Evolutionary conservation across 1,139 yeast genomes (phyloP).

Genomic region (Hansenula lynferdii): DNA sequence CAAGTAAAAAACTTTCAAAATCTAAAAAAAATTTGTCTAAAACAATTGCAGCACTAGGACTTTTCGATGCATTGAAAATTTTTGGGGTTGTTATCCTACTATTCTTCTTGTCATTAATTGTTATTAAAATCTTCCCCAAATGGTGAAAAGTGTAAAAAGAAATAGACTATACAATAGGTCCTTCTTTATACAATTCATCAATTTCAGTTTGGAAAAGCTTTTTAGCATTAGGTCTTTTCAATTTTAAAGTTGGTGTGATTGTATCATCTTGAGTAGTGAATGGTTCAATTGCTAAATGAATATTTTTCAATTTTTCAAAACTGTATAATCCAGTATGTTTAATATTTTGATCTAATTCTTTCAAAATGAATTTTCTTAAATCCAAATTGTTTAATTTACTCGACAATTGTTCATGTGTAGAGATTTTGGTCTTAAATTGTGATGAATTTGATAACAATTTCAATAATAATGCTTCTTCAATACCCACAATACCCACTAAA

Average conservation of each 20-base stretch:
- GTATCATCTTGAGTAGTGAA: constrained; percentile 45
- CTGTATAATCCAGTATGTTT: constrained; percentile 28
- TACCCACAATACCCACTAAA: constrained; percentile 44
- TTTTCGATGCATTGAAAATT: constrained; percentile 26
- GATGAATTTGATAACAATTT: constrained; percentile 12
- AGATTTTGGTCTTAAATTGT: constrained; percentile 15
- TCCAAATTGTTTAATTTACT: constrained; percentile 26
- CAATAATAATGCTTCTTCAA: constrained; percentile 22
- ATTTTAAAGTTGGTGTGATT: constrained; percentile 52
- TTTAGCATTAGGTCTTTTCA: constrained; percentile 46
- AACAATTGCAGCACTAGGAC: constrained; percentile 26
- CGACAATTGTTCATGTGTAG: constrained; percentile 23
- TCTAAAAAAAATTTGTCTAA: constrained; percentile 24
- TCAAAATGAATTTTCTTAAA: constrained; percentile 26
- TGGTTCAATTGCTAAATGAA: constrained; percentile 44
- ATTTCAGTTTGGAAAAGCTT: constrained; percentile 34
- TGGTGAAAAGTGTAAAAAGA: constrained; percentile 17
- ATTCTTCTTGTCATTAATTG: constrained; percentile 27
- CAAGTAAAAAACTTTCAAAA: constrained; percentile 29
- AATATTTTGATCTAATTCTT: constrained; percentile 27
- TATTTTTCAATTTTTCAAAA: constrained; percentile 47
- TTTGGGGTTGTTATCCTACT: constrained; percentile 20
- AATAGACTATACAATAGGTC: constrained; percentile 8
- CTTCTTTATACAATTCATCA: constrained; percentile 40
- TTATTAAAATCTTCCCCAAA: constrained; percentile 33